Percentiles rank a stretch among this genome's conserved stretches.
phyloP scores from a whole-genome alignment of 371 early-diverging fungal genomes.

The Apophysomyces ossiformis region DNA sequence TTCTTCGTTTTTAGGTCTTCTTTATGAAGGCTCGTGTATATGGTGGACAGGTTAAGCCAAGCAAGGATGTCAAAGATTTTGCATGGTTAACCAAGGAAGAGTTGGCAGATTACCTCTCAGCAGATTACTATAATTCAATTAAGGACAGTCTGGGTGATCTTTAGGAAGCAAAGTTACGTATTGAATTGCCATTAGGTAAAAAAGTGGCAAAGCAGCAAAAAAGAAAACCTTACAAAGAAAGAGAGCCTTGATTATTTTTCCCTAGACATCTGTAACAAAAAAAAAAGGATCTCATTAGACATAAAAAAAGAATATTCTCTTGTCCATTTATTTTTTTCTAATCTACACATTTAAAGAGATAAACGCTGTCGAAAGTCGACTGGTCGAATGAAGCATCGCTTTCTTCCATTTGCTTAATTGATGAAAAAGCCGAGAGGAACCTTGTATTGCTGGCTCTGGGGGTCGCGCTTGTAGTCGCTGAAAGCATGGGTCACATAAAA shows the following conservation, averaged over 20 bases:
- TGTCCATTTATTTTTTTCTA: neutral
- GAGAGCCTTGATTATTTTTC: slow-evolving; percentile 23
- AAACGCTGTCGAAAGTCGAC: no score
- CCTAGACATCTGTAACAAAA: slow-evolving; percentile 18
- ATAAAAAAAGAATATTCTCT: neutral
- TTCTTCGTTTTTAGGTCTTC: slow-evolving; percentile 56
- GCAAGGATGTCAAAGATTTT: slow-evolving; percentile 68
- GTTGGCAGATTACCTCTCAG: slow-evolving; percentile 64
- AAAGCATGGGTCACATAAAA: neutral
- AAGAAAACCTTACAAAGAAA: slow-evolving; percentile 12
- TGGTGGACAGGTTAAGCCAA: slow-evolving; percentile 73
- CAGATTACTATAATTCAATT: slow-evolving; percentile 75
- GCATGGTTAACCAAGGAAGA: slow-evolving; percentile 93
- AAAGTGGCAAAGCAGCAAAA: slow-evolving; percentile 12
- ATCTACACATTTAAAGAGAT: neutral
- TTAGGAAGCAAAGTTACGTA: slow-evolving; percentile 27
- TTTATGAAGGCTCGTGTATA: slow-evolving; percentile 89
- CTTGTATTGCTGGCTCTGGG: neutral
- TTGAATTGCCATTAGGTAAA: slow-evolving; percentile 1
- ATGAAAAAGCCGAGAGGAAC: neutral
- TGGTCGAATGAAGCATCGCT: neutral
- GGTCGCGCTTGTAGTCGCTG: neutral
- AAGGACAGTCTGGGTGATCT: slow-evolving; percentile 77
- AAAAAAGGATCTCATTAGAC: neutral
- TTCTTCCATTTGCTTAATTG: slow-evolving; percentile 1